These are phyloP conservation scores for Trichoderma reesei DNA, from an alignment of 495 filamentous ascomycete species.

Conservation along the genomic window DNA sequence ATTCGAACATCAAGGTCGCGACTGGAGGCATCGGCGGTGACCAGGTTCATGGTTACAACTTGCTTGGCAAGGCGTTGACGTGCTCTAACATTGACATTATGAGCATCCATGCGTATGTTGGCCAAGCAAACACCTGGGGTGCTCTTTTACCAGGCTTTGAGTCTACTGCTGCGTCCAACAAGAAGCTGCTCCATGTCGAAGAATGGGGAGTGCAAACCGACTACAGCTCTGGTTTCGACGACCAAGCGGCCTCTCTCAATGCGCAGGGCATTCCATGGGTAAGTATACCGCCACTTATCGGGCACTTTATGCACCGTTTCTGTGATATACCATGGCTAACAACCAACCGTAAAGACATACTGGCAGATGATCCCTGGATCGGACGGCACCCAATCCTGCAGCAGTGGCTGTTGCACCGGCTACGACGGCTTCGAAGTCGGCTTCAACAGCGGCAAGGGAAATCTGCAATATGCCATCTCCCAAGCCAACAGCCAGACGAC, in stretches of 20 bases:
- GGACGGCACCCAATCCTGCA: neutral
- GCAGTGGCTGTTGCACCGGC: neutral
- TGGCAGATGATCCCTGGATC: neutral
- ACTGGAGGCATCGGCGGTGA: conserved; percentile 23
- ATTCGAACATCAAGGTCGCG: conserved; percentile 20
- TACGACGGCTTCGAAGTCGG: neutral
- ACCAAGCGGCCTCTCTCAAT: neutral
- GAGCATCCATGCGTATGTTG: neutral
- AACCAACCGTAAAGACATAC: neutral
- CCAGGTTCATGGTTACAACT: conserved; percentile 18
- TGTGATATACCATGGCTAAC: neutral
- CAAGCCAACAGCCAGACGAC: neutral
- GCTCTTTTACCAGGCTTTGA: neutral
- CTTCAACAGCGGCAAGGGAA: conserved; percentile 4
- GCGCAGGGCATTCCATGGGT: neutral
- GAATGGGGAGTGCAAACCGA: neutral
- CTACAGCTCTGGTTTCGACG: neutral
- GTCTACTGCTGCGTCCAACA: neutral
- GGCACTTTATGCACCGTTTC: neutral
- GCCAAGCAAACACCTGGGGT: neutral
- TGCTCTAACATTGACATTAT: conserved; percentile 19
- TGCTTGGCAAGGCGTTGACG: conserved; percentile 15
- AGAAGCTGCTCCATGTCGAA: neutral
- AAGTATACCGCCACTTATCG: neutral
- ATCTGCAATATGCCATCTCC: neutral